Percentiles rank a stretch among this genome's conserved stretches.
Conservation (phyloP, 306 rosid genomes). For the Cicer bijugum region DNA sequence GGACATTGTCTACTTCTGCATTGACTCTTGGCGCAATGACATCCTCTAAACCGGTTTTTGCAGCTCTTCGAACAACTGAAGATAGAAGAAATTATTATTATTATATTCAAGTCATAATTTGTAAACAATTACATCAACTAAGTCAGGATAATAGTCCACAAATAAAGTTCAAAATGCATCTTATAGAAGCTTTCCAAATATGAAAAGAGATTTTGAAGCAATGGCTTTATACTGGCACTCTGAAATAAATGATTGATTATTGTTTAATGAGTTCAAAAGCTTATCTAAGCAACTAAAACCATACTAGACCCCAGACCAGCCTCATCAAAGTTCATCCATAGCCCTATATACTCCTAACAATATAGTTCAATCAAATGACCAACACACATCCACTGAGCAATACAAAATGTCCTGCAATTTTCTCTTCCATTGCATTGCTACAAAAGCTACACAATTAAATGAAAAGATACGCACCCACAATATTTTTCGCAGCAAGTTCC, state of each 20-base stretch:
- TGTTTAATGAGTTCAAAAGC: constrained; percentile 15
- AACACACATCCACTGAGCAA: neutral
- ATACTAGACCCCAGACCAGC: constrained; percentile 13
- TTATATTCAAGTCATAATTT: constrained; percentile 32
- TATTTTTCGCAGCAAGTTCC: constrained; percentile 98
- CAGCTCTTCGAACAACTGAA: constrained; percentile 94
- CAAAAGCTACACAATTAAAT: constrained; percentile 35
- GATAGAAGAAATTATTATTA: constrained; percentile 37
- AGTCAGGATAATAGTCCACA: constrained; percentile 22
- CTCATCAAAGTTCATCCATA: constrained; percentile 4
- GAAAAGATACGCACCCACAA: constrained; percentile 71
- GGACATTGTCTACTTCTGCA: constrained; percentile 99
- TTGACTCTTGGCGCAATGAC: constrained; percentile 98
- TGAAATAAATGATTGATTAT: neutral
- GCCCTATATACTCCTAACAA: constrained; percentile 16
- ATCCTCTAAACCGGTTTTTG: constrained; percentile 96
- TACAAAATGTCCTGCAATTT: constrained; percentile 26
- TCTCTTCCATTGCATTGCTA: constrained; percentile 15
- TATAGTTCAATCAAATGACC: constrained; percentile 30
- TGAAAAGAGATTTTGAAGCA: constrained; percentile 15
- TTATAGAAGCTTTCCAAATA: constrained; percentile 25
- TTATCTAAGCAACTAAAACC: constrained; percentile 37
- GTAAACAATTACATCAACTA: constrained; percentile 29
- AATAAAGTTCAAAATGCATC: constrained; percentile 37
- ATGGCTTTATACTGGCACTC: constrained; percentile 17